Evolutionary conservation across 768 basidiomycete species (phyloP).

Genomic region (Infundibulicybe gibba): DNA sequence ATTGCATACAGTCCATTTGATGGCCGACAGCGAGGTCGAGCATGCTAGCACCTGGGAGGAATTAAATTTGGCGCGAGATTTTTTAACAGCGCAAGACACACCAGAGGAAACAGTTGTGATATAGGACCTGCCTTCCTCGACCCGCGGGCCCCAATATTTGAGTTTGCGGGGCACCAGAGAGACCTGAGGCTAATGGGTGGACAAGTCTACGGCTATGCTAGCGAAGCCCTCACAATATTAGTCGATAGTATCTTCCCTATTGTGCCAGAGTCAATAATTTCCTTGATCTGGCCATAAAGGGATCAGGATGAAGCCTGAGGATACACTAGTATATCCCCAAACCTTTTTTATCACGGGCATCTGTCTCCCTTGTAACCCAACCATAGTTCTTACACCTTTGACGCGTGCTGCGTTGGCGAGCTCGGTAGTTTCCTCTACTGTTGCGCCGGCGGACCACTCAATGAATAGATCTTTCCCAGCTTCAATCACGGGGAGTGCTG

Average conservation of each 20-base stretch:
- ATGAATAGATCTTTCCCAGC: conserved; percentile 35
- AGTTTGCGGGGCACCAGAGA: too few relatives aligned
- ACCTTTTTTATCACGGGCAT: conserved; percentile 23
- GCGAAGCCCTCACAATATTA: conserved; percentile 13
- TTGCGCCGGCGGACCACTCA: conserved; percentile 35
- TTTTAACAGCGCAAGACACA: too few relatives aligned
- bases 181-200: too few relatives aligned
- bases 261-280: conserved; percentile 21
- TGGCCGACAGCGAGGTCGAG: conserved; percentile 22
- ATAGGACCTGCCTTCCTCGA: too few relatives aligned
- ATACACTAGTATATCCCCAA: too few relatives aligned
- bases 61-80: too few relatives aligned
- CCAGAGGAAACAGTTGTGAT: conserved; percentile 17
- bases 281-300: too few relatives aligned
- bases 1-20: conserved; percentile 21
- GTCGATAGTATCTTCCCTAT: conserved; percentile 26
- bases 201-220: too few relatives aligned
- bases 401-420: conserved; percentile 25
- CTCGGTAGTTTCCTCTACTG: conserved; percentile 26
- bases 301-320: too few relatives aligned
- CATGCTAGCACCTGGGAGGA: not conserved
- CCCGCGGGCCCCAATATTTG: too few relatives aligned
- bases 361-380: conserved; percentile 31
- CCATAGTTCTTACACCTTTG: conserved; percentile 24
- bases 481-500: conserved; percentile 26